Conservation (phyloP, 371 early-diverging fungal genomes). For the Umbelopsis sp. region DNA sequence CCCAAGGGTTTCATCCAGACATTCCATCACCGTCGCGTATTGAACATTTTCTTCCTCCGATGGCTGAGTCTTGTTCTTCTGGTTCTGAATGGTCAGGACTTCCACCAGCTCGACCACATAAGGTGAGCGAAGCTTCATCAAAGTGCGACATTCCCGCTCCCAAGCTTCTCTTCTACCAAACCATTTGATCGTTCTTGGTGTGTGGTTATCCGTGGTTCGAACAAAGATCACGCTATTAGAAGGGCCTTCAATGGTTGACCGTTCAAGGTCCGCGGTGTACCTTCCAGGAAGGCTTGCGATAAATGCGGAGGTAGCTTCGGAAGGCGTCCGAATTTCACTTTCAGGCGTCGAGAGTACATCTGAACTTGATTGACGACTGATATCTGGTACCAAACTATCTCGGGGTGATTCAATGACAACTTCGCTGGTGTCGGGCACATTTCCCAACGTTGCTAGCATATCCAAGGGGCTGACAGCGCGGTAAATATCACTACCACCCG, state of each 20-base stretch:
- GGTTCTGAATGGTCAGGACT: conserved; percentile 48
- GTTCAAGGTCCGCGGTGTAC: conserved; percentile 36
- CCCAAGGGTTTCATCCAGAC: conserved; percentile 41
- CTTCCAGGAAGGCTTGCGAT: conserved; percentile 33
- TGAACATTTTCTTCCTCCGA: conserved; percentile 35
- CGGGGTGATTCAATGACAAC: neutral
- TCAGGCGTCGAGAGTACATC: neutral
- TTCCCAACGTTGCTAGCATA: conserved; percentile 41
- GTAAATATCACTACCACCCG: conserved; percentile 25
- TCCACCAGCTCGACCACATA: conserved; percentile 47
- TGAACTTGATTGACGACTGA: neutral
- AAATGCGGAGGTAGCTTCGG: neutral
- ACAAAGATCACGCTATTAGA: conserved; percentile 46
- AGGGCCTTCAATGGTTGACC: conserved; percentile 41
- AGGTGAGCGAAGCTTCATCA: conserved; percentile 42
- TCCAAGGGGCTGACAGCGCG: conserved; percentile 45
- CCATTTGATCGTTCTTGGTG: conserved; percentile 35
- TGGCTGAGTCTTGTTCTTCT: conserved; percentile 20
- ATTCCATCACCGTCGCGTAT: conserved; percentile 46
- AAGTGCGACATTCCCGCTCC: conserved; percentile 51
- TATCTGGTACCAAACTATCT: neutral
- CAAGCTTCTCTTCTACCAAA: conserved; percentile 57
- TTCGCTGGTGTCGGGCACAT: neutral
- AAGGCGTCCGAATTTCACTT: neutral
- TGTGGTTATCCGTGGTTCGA: conserved; percentile 19